A percentile compares a stretch with the other conserved stretches of the same genome.
These are phyloP conservation scores for Hypomontagnella monticulosa DNA, from an alignment of 495 filamentous ascomycete genomes.

Conservation along the genomic window DNA sequence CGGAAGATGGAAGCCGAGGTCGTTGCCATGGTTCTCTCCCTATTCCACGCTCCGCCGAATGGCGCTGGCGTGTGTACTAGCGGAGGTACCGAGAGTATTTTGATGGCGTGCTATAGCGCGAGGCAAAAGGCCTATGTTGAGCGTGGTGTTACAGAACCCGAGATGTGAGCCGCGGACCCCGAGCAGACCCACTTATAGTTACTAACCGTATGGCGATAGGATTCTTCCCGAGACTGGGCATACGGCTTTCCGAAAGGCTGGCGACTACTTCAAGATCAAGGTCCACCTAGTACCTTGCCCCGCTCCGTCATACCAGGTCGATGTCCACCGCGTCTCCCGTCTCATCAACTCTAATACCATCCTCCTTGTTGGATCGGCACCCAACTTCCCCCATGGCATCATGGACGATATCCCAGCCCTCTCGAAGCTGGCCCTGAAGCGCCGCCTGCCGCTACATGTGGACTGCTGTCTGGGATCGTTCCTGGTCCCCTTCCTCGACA, in stretches of 20 bases:
- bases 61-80: conserved; percentile 91
- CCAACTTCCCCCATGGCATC: conserved; percentile 98
- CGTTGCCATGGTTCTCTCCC: conserved; percentile 90
- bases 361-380: conserved; percentile 91
- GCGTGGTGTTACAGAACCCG: conserved; percentile 88
- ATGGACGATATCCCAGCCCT: conserved; percentile 92
- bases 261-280: conserved; percentile 94
- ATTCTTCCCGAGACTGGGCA: conserved; percentile 95
- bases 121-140: conserved; percentile 88
- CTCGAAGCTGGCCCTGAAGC: conserved; percentile 81
- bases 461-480: conserved; percentile 98
- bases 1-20: conserved; percentile 99
- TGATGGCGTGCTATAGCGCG: conserved; percentile 91
- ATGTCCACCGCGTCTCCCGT: conserved; percentile 76
- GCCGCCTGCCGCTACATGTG: conserved; percentile 88
- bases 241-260: conserved; percentile 95
- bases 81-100: conserved; percentile 94
- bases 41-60: conserved; percentile 90
- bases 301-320: conserved; percentile 83
- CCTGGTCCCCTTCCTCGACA: conserved; percentile 87
- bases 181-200: neutral
- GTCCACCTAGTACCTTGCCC: conserved; percentile 90
- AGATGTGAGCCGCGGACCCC: conserved; percentile 71
- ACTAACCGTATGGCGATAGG: conserved; percentile 55
- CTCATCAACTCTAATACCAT: conserved; percentile 97